Conservation (phyloP, 2,329 filamentous ascomycete genomes). For the Aureobasidium zeae region DNA sequence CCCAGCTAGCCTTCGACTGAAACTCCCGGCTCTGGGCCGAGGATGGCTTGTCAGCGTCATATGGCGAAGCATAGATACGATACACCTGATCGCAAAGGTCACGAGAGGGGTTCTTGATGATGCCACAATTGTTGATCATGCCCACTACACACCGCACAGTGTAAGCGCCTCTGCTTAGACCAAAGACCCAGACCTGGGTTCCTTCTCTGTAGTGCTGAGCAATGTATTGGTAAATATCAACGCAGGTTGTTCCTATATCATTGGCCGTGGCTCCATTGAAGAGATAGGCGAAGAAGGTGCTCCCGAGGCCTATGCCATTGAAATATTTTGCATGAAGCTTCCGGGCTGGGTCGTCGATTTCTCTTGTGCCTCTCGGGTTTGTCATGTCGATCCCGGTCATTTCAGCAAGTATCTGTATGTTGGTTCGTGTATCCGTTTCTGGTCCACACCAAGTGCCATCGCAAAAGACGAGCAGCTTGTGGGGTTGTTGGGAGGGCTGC, state of each 20-base stretch:
- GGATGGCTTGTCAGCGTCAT: constrained; percentile 25
- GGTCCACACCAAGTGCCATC: constrained; percentile 24
- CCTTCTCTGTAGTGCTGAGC: constrained; percentile 26
- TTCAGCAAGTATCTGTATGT: constrained; percentile 27
- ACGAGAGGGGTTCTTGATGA: constrained; percentile 10
- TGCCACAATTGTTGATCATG: constrained; percentile 31
- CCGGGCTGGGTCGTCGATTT: constrained; percentile 18
- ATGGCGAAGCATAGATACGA: constrained; percentile 26
- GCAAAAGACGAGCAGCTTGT: constrained; percentile 13
- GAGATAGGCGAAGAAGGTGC: constrained; percentile 30
- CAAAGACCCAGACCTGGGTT: constrained; percentile 33
- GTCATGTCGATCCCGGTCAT: constrained; percentile 25
- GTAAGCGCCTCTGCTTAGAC: constrained; percentile 34
- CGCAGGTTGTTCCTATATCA: constrained; percentile 29
- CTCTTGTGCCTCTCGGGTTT: constrained; percentile 21
- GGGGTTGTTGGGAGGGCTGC: not conserved
- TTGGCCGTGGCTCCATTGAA: constrained; percentile 31
- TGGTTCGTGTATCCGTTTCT: constrained; percentile 28
- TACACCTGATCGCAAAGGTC: constrained; percentile 28
- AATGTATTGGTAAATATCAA: constrained; percentile 29
- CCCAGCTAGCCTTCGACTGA: constrained; percentile 23
- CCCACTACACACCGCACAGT: constrained; percentile 34
- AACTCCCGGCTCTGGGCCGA: constrained; percentile 22
- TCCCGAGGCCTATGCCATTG: constrained; percentile 29
- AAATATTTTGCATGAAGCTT: constrained; percentile 30